Base-by-base conservation (phyloP, 352 stramenopile species). In the Globisporangium cystogenes region DNA sequence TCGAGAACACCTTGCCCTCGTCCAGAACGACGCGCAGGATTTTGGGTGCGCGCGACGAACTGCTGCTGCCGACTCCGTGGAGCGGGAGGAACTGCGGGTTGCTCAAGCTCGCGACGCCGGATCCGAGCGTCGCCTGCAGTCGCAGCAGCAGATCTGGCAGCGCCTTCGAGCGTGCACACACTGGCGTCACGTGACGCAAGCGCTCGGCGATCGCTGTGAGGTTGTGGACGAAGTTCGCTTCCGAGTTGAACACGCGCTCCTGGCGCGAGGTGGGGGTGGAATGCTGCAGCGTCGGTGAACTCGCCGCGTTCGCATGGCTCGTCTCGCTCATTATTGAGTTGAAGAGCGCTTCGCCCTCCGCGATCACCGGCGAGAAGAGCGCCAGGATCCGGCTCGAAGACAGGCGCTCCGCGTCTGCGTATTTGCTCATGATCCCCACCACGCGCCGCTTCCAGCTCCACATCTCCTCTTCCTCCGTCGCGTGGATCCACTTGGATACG, bases 1-100 rank as follows among this genome's bases (percentile, higher is more conserved):
- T 75, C 1, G 67, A 75, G 15, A 75, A 75, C 39, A 75, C 67
- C 56, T 72, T 75, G 27, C 55, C 64, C 51, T 75, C 67, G 10
- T 59, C 31, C 0, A 59, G 45, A 12, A 70, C 48, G 16, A 72
- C 67, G 3, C 67, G 57, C 10, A 75, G 44, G n/a, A 75, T 57
- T 31, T 47, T 52, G 11, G 51, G 41, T 2, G 37, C 42, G 6
- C 14, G 20, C 3, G 21, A 47, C 20, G n/a, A 55, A 12, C 23
- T 51, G 39, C 11, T 27, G 18, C 20, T 35, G 37, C 26, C 15
- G 20, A 7, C 45, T 0, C 31, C 39, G 36, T 46, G 12, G 11
- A 74, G n/a, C 0, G 66, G 62, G 0, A 65, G 40, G 40, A 64
- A 67, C 26, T 68, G 43, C 2, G 36, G 12, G 27, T 29, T 48